Evolutionary conservation across 352 stramenopile species (phyloP).

Genomic region (Pythium myriotylum): DNA sequence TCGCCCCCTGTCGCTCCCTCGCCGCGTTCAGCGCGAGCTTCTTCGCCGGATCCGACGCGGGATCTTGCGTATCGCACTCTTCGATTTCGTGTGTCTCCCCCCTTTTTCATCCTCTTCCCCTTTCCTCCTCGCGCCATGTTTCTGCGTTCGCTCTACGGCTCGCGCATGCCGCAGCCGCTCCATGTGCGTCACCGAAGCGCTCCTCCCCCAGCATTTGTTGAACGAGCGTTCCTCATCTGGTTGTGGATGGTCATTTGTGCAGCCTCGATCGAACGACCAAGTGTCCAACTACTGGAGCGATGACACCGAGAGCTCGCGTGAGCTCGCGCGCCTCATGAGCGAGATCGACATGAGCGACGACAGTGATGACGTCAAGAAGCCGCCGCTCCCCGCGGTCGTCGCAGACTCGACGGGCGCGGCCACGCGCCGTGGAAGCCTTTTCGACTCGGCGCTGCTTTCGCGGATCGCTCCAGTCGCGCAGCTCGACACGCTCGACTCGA

Average conservation of each 20-base stretch:
- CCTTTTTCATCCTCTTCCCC: no score
- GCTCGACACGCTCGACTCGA: conserved; percentile 36
- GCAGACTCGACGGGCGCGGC: conserved; percentile 8
- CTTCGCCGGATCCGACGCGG: background rate
- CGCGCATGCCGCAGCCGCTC: conserved; percentile 75
- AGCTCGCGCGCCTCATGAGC: conserved; percentile 65
- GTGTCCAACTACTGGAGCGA: conserved; percentile 79
- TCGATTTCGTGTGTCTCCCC: background rate
- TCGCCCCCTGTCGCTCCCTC: background rate
- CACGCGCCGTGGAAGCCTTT: conserved; percentile 14
- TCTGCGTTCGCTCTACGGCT: conserved; percentile 75
- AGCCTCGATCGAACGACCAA: conserved; percentile 72
- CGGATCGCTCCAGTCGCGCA: conserved; percentile 24
- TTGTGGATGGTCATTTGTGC: background rate
- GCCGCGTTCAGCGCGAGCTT: conserved; percentile 1
- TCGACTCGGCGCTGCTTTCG: conserved; percentile 31
- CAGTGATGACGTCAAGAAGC: conserved; percentile 52
- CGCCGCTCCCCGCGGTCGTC: conserved; percentile 32
- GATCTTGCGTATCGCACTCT: background rate
- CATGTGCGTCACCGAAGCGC: conserved; percentile 46
- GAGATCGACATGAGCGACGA: conserved; percentile 53
- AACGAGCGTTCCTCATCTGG: background rate
- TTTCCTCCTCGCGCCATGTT: conserved; percentile 48
- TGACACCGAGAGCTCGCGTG: conserved; percentile 66
- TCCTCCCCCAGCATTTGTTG: background rate